A percentile compares a stretch with the other conserved stretches of the same genome.
These are phyloP conservation scores for Sungouiella blattae DNA, from an alignment of 805 yeast genomes.

Conservation along the genomic window DNA sequence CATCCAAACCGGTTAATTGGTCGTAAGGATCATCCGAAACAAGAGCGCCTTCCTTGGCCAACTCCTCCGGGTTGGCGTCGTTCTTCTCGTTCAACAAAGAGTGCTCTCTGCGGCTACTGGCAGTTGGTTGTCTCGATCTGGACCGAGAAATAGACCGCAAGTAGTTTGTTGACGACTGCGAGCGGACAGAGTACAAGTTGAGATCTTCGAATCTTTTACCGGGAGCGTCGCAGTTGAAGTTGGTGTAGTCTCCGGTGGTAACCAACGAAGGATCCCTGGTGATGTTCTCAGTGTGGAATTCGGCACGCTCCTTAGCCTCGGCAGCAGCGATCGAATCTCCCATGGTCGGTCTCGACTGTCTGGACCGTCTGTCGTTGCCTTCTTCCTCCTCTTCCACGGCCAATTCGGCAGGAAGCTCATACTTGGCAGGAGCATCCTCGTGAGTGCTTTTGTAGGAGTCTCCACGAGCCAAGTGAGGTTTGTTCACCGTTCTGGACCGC, in stretches of 20 bases:
- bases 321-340: constrained; percentile 45
- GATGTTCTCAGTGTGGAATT: constrained; percentile 8
- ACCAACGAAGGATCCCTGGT: constrained; percentile 37
- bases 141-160: constrained; percentile 66
- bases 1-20: constrained; percentile 46
- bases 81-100: constrained; percentile 23
- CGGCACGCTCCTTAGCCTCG: constrained; percentile 18
- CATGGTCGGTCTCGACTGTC: constrained; percentile 42
- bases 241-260: constrained; percentile 45
- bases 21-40: constrained; percentile 48
- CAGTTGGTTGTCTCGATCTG: constrained; percentile 43
- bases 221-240: constrained; percentile 40
- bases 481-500: constrained; percentile 20
- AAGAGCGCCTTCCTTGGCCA: constrained; percentile 57
- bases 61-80: constrained; percentile 34
- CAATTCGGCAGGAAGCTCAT: constrained; percentile 41
- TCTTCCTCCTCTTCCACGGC: constrained; percentile 23
- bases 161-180: constrained; percentile 48
- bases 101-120: constrained; percentile 2
- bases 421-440: constrained; percentile 41
- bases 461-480: constrained; percentile 73
- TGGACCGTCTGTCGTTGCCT: constrained; percentile 37
- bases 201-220: constrained; percentile 10
- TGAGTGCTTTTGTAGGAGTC: constrained; percentile 67
- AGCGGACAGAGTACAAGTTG: constrained; percentile 29